Percentiles rank a stretch among this genome's conserved stretches.
Conservation (phyloP, 2,329 filamentous ascomycete species). For the Colletotrichum noveboracense region DNA sequence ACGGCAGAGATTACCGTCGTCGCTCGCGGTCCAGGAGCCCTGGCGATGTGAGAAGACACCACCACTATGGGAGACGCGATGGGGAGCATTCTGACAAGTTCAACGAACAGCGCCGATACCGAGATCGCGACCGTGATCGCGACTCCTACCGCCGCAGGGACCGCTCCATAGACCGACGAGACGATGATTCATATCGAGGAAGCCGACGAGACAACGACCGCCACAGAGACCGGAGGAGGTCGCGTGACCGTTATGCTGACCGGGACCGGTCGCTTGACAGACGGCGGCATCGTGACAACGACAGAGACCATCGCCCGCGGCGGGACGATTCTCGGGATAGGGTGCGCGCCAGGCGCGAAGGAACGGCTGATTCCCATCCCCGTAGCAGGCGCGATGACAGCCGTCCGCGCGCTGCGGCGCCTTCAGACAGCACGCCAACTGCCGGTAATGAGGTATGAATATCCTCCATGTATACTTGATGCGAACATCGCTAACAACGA, state of each 20-base stretch:
- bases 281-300: slow-evolving; percentile 61
- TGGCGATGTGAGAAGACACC: slow-evolving; percentile 57
- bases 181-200: slow-evolving; percentile 69
- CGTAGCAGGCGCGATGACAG: slow-evolving; percentile 71
- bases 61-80: slow-evolving; percentile 21
- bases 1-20: slow-evolving; percentile 56
- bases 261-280: slow-evolving; percentile 64
- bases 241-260: slow-evolving; percentile 63
- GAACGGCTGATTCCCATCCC: slow-evolving; percentile 72
- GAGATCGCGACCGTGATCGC: slow-evolving; percentile 58
- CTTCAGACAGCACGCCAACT: slow-evolving; percentile 51
- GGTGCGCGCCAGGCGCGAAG: slow-evolving; percentile 67
- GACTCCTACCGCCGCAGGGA: slow-evolving; percentile 71
- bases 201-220: slow-evolving; percentile 59
- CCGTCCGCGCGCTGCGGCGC: slow-evolving; percentile 56
- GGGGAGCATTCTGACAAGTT: slow-evolving; percentile 44
- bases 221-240: slow-evolving; percentile 67
- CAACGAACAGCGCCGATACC: slow-evolving; percentile 59
- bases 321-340: slow-evolving; percentile 78
- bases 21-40: slow-evolving; percentile 68
- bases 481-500: slow-evolving; percentile 26
- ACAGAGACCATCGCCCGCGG: slow-evolving; percentile 68
- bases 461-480: not conserved
- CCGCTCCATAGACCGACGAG: slow-evolving; percentile 70
- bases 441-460: slow-evolving; percentile 62